These are phyloP conservation scores for Penicillium simplicissimum DNA, from an alignment of 495 filamentous ascomycete genomes.

Conservation along the genomic window DNA sequence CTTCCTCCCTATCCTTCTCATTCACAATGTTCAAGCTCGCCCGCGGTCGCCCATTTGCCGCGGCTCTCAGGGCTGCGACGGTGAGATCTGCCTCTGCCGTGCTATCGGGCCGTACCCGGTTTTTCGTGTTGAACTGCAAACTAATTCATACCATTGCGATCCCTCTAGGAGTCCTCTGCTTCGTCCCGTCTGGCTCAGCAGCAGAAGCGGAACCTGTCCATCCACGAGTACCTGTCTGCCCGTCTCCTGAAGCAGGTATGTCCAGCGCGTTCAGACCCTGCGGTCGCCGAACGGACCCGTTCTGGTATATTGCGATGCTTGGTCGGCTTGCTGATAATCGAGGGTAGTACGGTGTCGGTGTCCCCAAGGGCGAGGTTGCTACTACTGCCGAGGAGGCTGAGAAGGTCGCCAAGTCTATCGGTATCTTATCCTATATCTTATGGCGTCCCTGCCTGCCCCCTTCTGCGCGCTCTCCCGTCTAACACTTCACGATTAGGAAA, in stretches of 20 bases:
- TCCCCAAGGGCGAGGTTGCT: conserved; percentile 85
- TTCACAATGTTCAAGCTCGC: conserved; percentile 73
- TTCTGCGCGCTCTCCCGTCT: conserved; percentile 24
- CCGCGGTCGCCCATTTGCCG: conserved; percentile 64
- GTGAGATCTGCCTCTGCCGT: conserved; percentile 43
- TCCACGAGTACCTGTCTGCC: conserved; percentile 96
- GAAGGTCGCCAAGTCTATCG: conserved; percentile 83
- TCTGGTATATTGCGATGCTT: conserved; percentile 6
- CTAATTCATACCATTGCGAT: conserved; percentile 20
- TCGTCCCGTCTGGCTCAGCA: conserved; percentile 53
- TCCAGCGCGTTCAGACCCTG: conserved; percentile 21
- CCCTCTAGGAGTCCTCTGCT: conserved; percentile 47
- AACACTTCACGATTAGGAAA: conserved; percentile 55
- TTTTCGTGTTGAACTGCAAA: conserved; percentile 13
- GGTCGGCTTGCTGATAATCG: conserved; percentile 24
- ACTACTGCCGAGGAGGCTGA: conserved; percentile 84
- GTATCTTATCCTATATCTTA: conserved; percentile 43
- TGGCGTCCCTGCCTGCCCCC: conserved; percentile 6
- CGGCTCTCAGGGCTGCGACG: conserved; percentile 64
- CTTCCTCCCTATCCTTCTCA: conserved; percentile 24
- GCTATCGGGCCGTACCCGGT: conserved; percentile 20
- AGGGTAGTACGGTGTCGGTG: conserved; percentile 85
- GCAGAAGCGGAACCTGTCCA: conserved; percentile 86
- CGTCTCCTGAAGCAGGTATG: conserved; percentile 81
- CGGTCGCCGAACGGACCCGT: conserved; percentile 19